Evolutionary conservation across 2,329 filamentous ascomycete genomes (phyloP).

Genomic region (Cercospora beticola): DNA sequence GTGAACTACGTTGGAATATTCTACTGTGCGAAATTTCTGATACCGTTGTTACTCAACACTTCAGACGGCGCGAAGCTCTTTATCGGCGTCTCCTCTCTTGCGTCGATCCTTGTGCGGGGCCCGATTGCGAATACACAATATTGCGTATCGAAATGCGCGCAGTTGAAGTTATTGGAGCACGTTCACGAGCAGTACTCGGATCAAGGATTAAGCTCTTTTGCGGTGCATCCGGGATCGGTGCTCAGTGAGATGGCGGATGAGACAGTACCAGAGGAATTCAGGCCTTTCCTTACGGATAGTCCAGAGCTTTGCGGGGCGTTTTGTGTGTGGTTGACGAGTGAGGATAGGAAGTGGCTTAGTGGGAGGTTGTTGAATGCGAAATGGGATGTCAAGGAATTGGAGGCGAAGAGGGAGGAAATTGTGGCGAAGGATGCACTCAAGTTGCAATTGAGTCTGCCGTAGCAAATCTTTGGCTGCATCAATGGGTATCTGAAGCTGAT

Average conservation of each 20-base stretch:
- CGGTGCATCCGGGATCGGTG: conserved; percentile 42
- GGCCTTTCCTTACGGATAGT: conserved; percentile 32
- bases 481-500: background rate
- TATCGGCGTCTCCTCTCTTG: conserved; percentile 39
- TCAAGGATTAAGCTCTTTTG: conserved; percentile 34
- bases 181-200: conserved; percentile 39
- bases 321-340: conserved; percentile 38
- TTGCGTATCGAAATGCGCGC: conserved; percentile 41
- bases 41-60: conserved; percentile 26
- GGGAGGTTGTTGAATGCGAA: conserved; percentile 40
- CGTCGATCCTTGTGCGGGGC: conserved; percentile 37
- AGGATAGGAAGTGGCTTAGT: conserved; percentile 39
- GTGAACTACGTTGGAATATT: conserved; percentile 36
- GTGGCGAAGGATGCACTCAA: conserved; percentile 40
- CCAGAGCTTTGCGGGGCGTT: conserved; percentile 37
- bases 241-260: conserved; percentile 39
- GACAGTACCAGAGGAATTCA: conserved; percentile 37
- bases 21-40: conserved; percentile 33
- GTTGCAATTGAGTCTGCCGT: conserved; percentile 29
- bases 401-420: conserved; percentile 38
- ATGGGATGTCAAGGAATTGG: conserved; percentile 42
- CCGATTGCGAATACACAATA: conserved; percentile 44
- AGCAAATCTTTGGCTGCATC: background rate
- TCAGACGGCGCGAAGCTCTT: conserved; percentile 33
- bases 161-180: conserved; percentile 42